Conservation (phyloP, 768 basidiomycete species). For the Harrya chromipes region DNA sequence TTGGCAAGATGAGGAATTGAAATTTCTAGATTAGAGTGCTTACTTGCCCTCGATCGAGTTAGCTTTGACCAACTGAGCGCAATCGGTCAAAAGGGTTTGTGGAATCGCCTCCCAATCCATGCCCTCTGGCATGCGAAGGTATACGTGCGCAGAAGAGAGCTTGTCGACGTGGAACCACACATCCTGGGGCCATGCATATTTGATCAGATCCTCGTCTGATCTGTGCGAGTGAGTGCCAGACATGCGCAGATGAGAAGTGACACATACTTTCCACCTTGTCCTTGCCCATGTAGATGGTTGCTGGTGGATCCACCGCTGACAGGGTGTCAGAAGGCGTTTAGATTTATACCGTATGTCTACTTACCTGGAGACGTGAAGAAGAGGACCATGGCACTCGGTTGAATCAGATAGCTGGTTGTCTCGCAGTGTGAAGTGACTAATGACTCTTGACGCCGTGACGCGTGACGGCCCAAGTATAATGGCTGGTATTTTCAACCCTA, state of each 20-base stretch:
- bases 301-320: constrained; percentile 60
- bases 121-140: constrained; percentile 81
- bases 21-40: background rate
- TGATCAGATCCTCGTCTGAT: constrained; percentile 92
- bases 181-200: constrained; percentile 86
- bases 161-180: constrained; percentile 98
- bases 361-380: constrained; percentile 58
- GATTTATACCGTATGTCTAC: background rate
- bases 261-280: constrained; percentile 93
- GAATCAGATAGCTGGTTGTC: too few relatives aligned
- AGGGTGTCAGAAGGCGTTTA: background rate
- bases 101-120: constrained; percentile 92
- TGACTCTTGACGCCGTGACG: too few relatives aligned
- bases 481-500: too few relatives aligned
- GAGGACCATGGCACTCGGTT: too few relatives aligned
- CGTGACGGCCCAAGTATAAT: too few relatives aligned
- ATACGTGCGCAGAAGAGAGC: constrained; percentile 94
- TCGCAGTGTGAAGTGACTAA: too few relatives aligned
- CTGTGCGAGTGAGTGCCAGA: constrained; percentile 19
- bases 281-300: constrained; percentile 87
- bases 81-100: constrained; percentile 70
- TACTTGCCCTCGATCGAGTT: constrained; percentile 86
- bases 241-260: background rate
- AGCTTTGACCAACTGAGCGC: constrained; percentile 94
- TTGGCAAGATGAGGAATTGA: background rate